These are phyloP conservation scores for Cryptosporidium ryanae DNA, from an alignment of 169 alveolate genomes.

Conservation along the genomic window DNA sequence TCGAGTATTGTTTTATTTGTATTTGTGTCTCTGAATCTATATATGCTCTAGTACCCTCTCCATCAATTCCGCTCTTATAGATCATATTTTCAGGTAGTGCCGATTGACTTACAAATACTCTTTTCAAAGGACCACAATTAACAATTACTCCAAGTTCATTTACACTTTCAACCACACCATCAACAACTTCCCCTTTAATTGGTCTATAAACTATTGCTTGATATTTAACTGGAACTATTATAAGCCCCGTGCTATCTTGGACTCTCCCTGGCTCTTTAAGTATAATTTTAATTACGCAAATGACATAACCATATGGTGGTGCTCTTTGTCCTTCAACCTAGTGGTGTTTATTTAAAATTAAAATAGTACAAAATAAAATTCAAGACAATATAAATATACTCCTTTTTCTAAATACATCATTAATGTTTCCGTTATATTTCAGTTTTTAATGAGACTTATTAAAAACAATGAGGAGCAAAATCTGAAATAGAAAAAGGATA, in stretches of 20 bases:
- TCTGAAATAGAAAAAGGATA: too few species aligned
- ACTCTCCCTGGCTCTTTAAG: conserved; percentile 90
- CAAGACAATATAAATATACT: not conserved
- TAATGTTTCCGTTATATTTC: too few species aligned
- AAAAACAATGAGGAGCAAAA: too few species aligned
- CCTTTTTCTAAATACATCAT: not conserved
- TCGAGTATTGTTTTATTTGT: conserved; percentile 86
- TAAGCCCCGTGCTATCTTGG: conserved; percentile 92
- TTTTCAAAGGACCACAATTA: conserved; percentile 91
- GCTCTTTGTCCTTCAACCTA: conserved; percentile 89
- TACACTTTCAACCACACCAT: conserved; percentile 91
- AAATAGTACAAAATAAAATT: too few species aligned
- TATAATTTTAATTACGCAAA: conserved; percentile 90
- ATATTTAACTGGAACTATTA: conserved; percentile 89
- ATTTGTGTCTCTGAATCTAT: conserved; percentile 88
- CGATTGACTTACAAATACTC: conserved; percentile 89
- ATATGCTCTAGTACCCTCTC: conserved; percentile 51
- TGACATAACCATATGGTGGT: conserved; percentile 86
- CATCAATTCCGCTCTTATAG: conserved; percentile 78
- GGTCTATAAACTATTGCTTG: conserved; percentile 92
- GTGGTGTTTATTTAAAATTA: not conserved
- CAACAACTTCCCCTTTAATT: conserved; percentile 91
- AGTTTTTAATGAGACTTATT: too few species aligned
- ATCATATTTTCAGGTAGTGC: conserved; percentile 88
- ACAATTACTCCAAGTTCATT: conserved; percentile 90